Evolutionary conservation across 73 alveolate species (phyloP).

Genomic region (Symbiodinium natans): DNA sequence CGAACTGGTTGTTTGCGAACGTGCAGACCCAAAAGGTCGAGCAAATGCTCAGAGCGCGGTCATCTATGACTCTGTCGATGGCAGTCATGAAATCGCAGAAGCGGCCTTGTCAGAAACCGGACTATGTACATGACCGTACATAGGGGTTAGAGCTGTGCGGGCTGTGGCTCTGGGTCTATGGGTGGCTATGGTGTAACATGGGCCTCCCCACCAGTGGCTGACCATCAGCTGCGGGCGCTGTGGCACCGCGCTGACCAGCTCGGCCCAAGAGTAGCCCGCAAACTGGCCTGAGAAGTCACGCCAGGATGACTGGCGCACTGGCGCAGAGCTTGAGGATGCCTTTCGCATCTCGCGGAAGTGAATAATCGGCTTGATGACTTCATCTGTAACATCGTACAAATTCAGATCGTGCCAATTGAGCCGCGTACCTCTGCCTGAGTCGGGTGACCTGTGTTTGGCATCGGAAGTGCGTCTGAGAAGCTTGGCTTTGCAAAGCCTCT

Average conservation of each 20-base stretch:
- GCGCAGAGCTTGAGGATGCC: not conserved
- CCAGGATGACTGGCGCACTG: no score
- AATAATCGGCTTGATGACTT: conserved; percentile 18
- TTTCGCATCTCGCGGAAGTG: not conserved
- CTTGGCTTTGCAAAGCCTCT: conserved; percentile 4
- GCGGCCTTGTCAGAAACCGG: not conserved
- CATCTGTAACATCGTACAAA: conserved; percentile 28
- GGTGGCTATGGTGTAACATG: no score
- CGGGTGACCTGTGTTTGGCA: not conserved
- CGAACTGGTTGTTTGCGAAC: conserved; percentile 54
- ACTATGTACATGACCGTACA: no score
- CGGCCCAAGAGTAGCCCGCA: conserved; percentile 9
- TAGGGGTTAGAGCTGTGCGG: no score
- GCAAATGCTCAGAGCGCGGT: not conserved
- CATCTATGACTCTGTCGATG: conserved; percentile 1
- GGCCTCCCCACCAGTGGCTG: conserved; percentile 58
- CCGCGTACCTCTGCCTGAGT: not conserved
- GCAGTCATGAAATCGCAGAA: conserved; percentile 21
- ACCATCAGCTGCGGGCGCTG: conserved; percentile 7
- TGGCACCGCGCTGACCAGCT: not conserved
- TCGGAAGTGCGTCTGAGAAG: not conserved
- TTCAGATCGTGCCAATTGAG: conserved; percentile 20
- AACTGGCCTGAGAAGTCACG: not conserved
- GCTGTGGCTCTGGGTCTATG: no score
- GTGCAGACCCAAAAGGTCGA: conserved; percentile 47